Evolutionary conservation across 495 filamentous ascomycete species (phyloP).

Genomic region (Penicillium alfredii): DNA sequence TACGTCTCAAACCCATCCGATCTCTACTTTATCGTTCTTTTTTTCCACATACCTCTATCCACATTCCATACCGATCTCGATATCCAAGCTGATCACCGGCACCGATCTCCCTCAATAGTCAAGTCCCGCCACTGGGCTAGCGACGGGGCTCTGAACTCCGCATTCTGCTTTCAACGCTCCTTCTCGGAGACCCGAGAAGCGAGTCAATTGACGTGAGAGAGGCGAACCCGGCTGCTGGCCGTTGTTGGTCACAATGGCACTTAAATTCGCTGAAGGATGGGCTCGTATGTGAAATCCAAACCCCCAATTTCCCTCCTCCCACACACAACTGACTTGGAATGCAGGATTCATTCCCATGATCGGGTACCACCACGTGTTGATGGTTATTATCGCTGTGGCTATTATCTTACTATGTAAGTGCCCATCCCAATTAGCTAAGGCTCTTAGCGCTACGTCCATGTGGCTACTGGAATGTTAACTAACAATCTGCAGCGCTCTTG

Average conservation of each 20-base stretch:
- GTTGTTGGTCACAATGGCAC: constrained; percentile 25
- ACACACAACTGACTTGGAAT: constrained; percentile 7
- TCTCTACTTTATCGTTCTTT: constrained; percentile 6
- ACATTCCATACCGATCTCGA: constrained; percentile 28
- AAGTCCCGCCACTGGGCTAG: constrained; percentile 2
- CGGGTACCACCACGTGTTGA: constrained; percentile 97
- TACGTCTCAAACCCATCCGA: constrained; percentile 6
- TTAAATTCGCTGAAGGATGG: constrained; percentile 21
- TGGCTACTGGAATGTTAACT: constrained; percentile 21
- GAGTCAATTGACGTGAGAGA: constrained; percentile 26
- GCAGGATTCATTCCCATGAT: constrained; percentile 87
- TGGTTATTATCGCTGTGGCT: constrained; percentile 90
- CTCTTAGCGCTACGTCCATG: neutral
- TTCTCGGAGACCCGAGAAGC: constrained; percentile 47
- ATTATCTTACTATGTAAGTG: constrained; percentile 92
- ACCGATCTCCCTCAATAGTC: neutral
- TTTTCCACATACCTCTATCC: constrained; percentile 18
- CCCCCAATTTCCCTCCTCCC: no score
- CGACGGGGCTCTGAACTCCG: constrained; percentile 4
- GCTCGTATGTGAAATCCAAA: constrained; percentile 33
- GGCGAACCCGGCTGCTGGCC: constrained; percentile 9
- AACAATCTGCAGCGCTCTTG: constrained; percentile 48
- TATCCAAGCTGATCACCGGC: constrained; percentile 4
- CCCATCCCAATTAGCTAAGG: neutral
- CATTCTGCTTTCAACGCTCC: constrained; percentile 23